These are phyloP conservation scores for Colletotrichum euphorbiae DNA, from an alignment of 2,329 filamentous ascomycete species.

Conservation along the genomic window DNA sequence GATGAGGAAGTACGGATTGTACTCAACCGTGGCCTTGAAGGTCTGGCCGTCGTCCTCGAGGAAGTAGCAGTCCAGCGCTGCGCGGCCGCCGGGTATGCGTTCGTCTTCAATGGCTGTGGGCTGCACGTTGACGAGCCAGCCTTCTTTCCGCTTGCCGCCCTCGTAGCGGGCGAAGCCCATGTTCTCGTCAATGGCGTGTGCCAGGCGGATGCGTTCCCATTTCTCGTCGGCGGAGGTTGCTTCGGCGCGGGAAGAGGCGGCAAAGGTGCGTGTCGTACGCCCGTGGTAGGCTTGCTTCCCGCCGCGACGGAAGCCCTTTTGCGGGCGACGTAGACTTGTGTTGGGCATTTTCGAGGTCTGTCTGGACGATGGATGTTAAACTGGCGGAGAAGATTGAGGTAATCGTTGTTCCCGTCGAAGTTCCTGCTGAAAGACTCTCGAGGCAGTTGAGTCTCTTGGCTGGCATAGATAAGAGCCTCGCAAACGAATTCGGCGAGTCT, in stretches of 20 bases:
- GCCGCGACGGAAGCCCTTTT: constrained; percentile 76
- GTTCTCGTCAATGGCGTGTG: constrained; percentile 90
- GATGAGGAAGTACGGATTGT: constrained; percentile 95
- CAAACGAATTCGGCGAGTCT: not conserved
- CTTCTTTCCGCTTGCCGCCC: constrained; percentile 81
- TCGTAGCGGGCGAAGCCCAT: constrained; percentile 97
- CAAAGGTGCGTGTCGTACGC: constrained; percentile 79
- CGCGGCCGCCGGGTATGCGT: constrained; percentile 83
- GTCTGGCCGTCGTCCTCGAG: constrained; percentile 88
- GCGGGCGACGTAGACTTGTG: constrained; percentile 68
- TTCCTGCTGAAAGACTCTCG: not conserved
- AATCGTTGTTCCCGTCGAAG: constrained; percentile 18
- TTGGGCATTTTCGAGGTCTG: constrained; percentile 64
- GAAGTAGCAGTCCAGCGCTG: constrained; percentile 97
- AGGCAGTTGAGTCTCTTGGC: constrained; percentile 17
- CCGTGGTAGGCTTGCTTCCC: constrained; percentile 77
- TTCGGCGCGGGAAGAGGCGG: constrained; percentile 82
- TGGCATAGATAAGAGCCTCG: not conserved
- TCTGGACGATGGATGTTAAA: not conserved
- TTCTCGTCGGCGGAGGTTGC: constrained; percentile 93
- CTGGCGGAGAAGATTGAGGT: not conserved
- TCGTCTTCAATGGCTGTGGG: constrained; percentile 89
- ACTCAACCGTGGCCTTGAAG: constrained; percentile 97
- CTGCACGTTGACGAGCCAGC: constrained; percentile 97
- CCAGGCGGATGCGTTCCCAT: constrained; percentile 84